These are phyloP conservation scores for Echeveria elegans DNA, from an alignment of 164 flowering plant genomes.

Conservation along the genomic window DNA sequence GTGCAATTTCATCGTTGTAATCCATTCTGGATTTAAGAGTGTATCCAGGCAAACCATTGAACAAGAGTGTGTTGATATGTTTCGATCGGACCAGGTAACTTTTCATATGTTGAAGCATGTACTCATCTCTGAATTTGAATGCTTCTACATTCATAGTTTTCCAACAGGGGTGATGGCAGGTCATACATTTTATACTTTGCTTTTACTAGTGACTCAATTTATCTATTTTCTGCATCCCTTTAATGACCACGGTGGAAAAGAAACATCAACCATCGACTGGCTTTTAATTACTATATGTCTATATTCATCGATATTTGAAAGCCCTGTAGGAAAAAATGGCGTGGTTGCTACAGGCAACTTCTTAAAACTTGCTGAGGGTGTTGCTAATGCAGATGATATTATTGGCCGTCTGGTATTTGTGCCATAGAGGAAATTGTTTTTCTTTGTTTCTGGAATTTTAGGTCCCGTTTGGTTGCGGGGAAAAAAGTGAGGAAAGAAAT, in stretches of 20 bases:
- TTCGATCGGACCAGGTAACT: slow-evolving; percentile 77
- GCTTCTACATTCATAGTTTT: background rate
- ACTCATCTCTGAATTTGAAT: background rate
- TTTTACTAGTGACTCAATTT: background rate
- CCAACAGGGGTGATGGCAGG: background rate
- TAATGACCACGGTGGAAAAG: slow-evolving; percentile 15
- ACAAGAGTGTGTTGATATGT: slow-evolving; percentile 56
- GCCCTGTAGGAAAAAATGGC: slow-evolving; percentile 15
- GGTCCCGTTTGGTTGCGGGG: too few relatives aligned
- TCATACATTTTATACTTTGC: background rate
- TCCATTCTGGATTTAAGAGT: slow-evolving; percentile 54
- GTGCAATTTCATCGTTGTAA: slow-evolving; percentile 75
- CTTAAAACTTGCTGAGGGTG: slow-evolving; percentile 55
- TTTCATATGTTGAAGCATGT: slow-evolving; percentile 5
- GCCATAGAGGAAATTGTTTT: slow-evolving; percentile 48
- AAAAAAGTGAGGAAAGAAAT: too few relatives aligned
- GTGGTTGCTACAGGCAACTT: slow-evolving; percentile 11
- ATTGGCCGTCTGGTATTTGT: slow-evolving; percentile 67
- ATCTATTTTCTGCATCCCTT: slow-evolving; percentile 79
- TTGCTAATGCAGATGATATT: slow-evolving; percentile 27
- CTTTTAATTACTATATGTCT: slow-evolving; percentile 43
- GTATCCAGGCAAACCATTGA: slow-evolving; percentile 68
- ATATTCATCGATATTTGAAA: slow-evolving; percentile 66
- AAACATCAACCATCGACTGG: slow-evolving; percentile 59
- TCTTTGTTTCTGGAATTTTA: slow-evolving; percentile 45